phyloP scores from a whole-genome alignment of 2,329 filamentous ascomycete species.

The Trichoderma asperellum region DNA sequence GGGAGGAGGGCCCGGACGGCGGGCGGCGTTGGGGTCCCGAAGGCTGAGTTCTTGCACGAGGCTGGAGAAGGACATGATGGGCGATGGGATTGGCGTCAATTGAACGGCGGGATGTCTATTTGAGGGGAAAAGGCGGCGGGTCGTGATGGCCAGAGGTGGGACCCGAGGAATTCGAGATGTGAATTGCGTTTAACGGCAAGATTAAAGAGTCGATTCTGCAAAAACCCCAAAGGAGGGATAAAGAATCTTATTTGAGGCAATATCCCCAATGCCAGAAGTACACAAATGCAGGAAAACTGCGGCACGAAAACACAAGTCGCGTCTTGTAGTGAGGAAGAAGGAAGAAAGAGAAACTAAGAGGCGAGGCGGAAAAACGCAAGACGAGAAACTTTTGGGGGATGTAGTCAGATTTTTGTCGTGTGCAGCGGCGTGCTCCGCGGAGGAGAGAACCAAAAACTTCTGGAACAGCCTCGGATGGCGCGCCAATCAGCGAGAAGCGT shows the following conservation, averaged over 20 bases:
- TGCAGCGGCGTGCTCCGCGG: constrained; percentile 13
- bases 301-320: background rate
- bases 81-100: constrained; percentile 12
- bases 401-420: constrained; percentile 26
- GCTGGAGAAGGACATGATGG: constrained; percentile 67
- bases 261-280: background rate
- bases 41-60: constrained; percentile 67
- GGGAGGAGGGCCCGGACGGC: constrained; percentile 50
- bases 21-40: constrained; percentile 55
- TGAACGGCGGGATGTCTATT: background rate
- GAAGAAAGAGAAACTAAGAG: background rate
- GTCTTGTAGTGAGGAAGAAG: background rate
- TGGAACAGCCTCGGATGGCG: constrained; percentile 17
- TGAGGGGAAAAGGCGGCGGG: constrained; percentile 26
- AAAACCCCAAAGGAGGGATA: background rate
- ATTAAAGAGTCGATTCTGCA: background rate
- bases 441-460: constrained; percentile 7
- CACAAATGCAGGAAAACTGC: background rate
- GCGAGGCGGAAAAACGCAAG: background rate
- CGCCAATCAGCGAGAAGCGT: constrained; percentile 17
- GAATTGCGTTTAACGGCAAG: constrained; percentile 3
- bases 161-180: background rate
- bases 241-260: background rate
- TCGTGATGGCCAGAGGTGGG: background rate
- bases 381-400: constrained; percentile 4